Evolutionary conservation across 1,139 yeast genomes (phyloP), one percentile per base, ranked within the genome.

Genomic region (Torulaspora pretoriensis): DNA sequence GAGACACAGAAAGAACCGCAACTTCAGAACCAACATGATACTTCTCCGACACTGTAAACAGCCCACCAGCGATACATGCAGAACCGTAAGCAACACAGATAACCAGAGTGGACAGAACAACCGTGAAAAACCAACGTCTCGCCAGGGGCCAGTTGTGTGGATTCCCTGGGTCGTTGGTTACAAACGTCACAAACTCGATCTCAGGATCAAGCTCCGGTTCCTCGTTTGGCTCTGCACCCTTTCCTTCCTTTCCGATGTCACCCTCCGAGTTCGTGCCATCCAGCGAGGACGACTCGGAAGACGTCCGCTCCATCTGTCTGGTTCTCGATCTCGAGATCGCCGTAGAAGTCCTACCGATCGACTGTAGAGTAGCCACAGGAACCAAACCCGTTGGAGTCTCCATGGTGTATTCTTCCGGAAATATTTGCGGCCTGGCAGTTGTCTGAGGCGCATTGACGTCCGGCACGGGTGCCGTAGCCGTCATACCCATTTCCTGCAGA

Each of bases 31-130:
- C 77, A 10, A 87, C 95, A 47, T 78, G 68, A 61, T 75, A 87
- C 54, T 78, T 73, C 8, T 81, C 78, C 48, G 71, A 71, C 50
- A 87, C 80, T 17, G 85, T 71, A 26, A 75, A 75, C 42, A 88
- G 68, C 34, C 94, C 90, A 54, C 95, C 94, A n/a, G 96, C 82
- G 55, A 87, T 81, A 64, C 89, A 83, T 1, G 95, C 83, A 4
- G 95, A 85, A 35, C 96, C 96, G 63, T 83, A 88, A 1, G 96
- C 96, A 16, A 90, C 95, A 54, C 87, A 77, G 47, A 88, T 82
- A 43, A 88, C 96, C 47, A 84, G 72, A 28, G 78, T 47, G 1
- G 96, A 78, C 16, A 84, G 70, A 7, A 81, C 54, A 24, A 83
- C 61, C 1, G 96, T 88, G 59, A 82, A 84, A 2, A 65, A 12